phyloP scores from a whole-genome alignment of 1,284 basidiomycete species.

The Fistulinella cinereoalba region DNA sequence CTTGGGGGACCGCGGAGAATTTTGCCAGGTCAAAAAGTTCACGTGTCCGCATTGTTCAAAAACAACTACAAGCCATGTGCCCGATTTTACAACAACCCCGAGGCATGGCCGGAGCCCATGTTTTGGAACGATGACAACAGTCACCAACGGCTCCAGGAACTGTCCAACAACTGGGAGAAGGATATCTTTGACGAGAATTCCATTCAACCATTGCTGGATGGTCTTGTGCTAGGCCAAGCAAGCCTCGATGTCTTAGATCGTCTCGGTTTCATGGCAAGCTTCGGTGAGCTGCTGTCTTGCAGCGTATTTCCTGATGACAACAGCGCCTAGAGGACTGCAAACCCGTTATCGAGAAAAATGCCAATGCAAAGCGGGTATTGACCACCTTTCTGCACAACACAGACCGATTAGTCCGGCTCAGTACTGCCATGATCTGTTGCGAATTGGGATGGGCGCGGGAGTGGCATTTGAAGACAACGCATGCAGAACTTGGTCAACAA shows the following conservation, averaged over 20 bases:
- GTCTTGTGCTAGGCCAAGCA: conserved; percentile 15
- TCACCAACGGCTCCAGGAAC: conserved; percentile 15
- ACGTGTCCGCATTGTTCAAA: conserved; percentile 33
- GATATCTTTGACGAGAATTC: conserved; percentile 28
- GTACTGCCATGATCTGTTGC: conserved; percentile 26
- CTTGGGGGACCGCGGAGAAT: conserved; percentile 24
- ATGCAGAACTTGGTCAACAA: conserved; percentile 3
- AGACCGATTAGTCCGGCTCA: conserved; percentile 20
- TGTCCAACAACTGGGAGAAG: conserved; percentile 27
- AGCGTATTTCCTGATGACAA: not conserved
- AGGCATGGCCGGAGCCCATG: conserved; percentile 27
- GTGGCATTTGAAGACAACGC: conserved; percentile 10
- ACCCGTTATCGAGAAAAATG: not conserved
- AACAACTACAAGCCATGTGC: conserved; percentile 27
- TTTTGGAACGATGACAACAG: conserved; percentile 35
- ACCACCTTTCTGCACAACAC: conserved; percentile 12
- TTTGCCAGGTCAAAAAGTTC: conserved; percentile 30
- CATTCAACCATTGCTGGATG: conserved; percentile 17
- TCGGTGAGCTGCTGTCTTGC: conserved; percentile 14
- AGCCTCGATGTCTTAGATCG: conserved; percentile 26
- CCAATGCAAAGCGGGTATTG: conserved; percentile 8
- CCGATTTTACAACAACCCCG: conserved; percentile 18
- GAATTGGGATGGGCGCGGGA: conserved; percentile 21
- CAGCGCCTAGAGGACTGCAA: conserved; percentile 17
- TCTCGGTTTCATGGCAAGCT: conserved; percentile 32